These are phyloP conservation scores for Paecilomyces variotii DNA, from an alignment of 2,329 filamentous ascomycete genomes.

Conservation along the genomic window DNA sequence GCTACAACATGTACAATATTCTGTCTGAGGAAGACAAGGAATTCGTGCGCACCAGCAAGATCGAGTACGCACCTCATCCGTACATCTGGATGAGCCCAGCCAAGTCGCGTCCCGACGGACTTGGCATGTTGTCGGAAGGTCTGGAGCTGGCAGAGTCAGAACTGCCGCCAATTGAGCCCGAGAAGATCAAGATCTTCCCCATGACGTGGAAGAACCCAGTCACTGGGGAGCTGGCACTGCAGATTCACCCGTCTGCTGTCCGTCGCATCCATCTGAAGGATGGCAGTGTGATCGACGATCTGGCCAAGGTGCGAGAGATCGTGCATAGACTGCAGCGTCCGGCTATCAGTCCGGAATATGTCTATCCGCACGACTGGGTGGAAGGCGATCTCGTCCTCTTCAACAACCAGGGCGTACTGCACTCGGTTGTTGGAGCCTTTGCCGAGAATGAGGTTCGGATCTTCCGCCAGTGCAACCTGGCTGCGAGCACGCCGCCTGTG, in stretches of 20 bases:
- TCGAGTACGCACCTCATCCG: constrained; percentile 71
- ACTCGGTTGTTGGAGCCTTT: constrained; percentile 70
- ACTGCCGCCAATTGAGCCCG: constrained; percentile 57
- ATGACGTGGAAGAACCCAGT: constrained; percentile 72
- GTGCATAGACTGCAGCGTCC: constrained; percentile 65
- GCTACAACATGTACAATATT: constrained; percentile 61
- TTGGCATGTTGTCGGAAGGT: constrained; percentile 62
- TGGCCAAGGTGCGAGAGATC: constrained; percentile 58
- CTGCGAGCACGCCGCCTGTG: constrained; percentile 23
- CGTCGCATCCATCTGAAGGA: constrained; percentile 60
- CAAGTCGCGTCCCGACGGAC: constrained; percentile 57
- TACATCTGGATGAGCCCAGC: constrained; percentile 75
- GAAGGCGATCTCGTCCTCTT: constrained; percentile 71
- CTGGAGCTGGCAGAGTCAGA: constrained; percentile 53
- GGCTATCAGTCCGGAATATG: constrained; percentile 58
- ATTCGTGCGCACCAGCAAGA: constrained; percentile 57
- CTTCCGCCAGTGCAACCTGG: constrained; percentile 73
- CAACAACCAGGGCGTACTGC: constrained; percentile 67
- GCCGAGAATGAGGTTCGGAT: constrained; percentile 63
- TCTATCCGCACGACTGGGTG: constrained; percentile 71
- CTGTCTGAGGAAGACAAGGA: constrained; percentile 59
- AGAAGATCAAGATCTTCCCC: constrained; percentile 63
- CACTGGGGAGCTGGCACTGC: constrained; percentile 60
- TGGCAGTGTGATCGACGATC: constrained; percentile 61
- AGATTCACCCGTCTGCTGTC: constrained; percentile 66